phyloP scores from a whole-genome alignment of 306 rosid species.

The Fragaria nilgerrensis region DNA sequence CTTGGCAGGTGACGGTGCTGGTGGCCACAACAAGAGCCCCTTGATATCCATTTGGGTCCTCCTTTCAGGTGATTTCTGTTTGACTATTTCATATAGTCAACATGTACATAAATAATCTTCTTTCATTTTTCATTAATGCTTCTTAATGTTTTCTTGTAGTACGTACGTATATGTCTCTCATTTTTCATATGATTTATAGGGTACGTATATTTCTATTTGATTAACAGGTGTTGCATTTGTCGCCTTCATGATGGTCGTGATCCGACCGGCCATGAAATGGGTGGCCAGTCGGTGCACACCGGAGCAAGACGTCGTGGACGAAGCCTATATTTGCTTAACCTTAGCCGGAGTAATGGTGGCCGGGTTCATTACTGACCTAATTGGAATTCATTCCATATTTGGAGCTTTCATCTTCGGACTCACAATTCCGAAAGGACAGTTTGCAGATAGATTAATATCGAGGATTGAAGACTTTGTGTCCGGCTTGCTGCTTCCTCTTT shows the following conservation, averaged over 20 bases:
- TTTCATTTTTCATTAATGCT: neutral
- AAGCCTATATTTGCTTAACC: conserved; percentile 60
- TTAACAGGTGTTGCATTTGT: conserved; percentile 56
- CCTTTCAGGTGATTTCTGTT: conserved; percentile 39
- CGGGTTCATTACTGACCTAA: conserved; percentile 70
- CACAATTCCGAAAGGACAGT: conserved; percentile 66
- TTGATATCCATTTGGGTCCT: conserved; percentile 69
- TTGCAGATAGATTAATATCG: conserved; percentile 53
- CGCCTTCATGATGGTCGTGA: conserved; percentile 49
- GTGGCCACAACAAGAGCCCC: conserved; percentile 47
- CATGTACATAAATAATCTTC: too few relatives aligned
- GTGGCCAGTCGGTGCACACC: conserved; percentile 41
- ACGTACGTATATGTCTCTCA: neutral
- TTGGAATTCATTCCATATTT: conserved; percentile 80
- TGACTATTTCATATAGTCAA: neutral
- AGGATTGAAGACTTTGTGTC: conserved; percentile 85
- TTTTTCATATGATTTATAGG: neutral
- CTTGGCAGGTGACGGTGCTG: conserved; percentile 42
- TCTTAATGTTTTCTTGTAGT: neutral
- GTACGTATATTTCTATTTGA: neutral
- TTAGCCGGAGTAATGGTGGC: conserved; percentile 65
- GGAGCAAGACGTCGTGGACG: conserved; percentile 46
- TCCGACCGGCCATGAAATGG: conserved; percentile 64
- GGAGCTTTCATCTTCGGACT: conserved; percentile 88
- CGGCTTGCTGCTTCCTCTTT: conserved; percentile 72